A percentile compares a stretch with the other conserved stretches of the same genome.
Evolutionary conservation across 495 filamentous ascomycete species (phyloP).

Genomic region (Daldinia caldariorum): DNA sequence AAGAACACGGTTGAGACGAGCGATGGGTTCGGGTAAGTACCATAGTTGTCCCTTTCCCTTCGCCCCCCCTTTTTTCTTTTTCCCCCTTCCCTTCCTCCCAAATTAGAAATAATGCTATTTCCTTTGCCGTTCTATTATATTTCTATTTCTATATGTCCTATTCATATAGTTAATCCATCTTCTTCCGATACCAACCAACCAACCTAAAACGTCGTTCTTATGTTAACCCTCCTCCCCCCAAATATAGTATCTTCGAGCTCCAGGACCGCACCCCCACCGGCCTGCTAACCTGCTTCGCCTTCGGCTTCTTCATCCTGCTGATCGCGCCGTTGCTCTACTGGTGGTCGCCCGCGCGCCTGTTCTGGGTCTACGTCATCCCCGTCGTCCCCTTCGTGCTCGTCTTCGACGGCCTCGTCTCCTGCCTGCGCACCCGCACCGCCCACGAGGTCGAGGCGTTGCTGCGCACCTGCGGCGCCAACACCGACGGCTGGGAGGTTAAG

Average conservation of each 20-base stretch:
- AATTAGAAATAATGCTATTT: background rate
- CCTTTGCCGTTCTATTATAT: no score
- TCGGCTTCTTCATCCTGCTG: slow-evolving; percentile 64
- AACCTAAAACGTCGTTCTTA: no score
- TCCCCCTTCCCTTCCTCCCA: no score
- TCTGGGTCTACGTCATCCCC: slow-evolving; percentile 72
- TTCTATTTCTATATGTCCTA: no score
- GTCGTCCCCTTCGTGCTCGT: slow-evolving; percentile 70
- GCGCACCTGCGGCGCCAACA: slow-evolving; percentile 58
- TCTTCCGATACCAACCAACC: no score
- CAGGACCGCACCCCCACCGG: slow-evolving; percentile 67
- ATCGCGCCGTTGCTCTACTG: slow-evolving; percentile 64
- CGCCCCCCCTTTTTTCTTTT: no score
- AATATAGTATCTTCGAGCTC: slow-evolving; percentile 80
- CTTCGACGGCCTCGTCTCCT: slow-evolving; percentile 73
- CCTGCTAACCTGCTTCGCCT: slow-evolving; percentile 62
- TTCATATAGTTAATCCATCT: no score
- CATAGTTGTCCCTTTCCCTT: no score
- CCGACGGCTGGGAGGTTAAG: slow-evolving; percentile 62
- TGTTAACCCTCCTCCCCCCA: no score
- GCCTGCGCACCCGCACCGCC: slow-evolving; percentile 69
- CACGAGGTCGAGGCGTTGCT: slow-evolving; percentile 70
- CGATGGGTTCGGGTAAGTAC: slow-evolving; percentile 68
- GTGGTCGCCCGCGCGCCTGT: slow-evolving; percentile 64
- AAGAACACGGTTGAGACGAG: slow-evolving; percentile 68